Conservation (phyloP, 805 yeast genomes). For the Starmerella vaccinii region DNA sequence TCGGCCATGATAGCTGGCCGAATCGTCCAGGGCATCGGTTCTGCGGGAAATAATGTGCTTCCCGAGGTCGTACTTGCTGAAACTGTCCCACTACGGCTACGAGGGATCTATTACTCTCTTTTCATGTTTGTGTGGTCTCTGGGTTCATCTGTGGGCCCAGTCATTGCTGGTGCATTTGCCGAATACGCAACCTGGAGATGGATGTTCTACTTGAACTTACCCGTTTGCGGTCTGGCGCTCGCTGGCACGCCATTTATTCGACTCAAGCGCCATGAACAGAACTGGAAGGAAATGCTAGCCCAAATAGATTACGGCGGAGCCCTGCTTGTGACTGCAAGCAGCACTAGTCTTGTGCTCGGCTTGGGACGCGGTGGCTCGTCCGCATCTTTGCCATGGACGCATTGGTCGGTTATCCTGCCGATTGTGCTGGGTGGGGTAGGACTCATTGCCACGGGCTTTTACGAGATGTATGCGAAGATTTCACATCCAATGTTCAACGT, state of each 20-base stretch:
- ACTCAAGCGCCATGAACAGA: slow-evolving; percentile 27
- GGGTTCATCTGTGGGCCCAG: slow-evolving; percentile 41
- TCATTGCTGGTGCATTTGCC: slow-evolving; percentile 58
- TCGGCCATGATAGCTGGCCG: slow-evolving; percentile 59
- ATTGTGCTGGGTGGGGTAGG: slow-evolving; percentile 39
- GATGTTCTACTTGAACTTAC: slow-evolving; percentile 64
- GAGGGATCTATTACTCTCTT: slow-evolving; percentile 28
- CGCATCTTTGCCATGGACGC: slow-evolving; percentile 40
- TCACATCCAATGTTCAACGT: slow-evolving; percentile 40
- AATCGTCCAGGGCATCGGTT: slow-evolving; percentile 61
- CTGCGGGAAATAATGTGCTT: slow-evolving; percentile 54
- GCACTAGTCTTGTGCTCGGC: slow-evolving; percentile 40
- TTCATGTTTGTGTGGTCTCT: slow-evolving; percentile 29
- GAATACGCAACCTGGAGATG: slow-evolving; percentile 58
- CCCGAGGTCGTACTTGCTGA: slow-evolving; percentile 50
- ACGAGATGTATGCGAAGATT: slow-evolving; percentile 29
- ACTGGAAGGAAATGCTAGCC: slow-evolving; percentile 34
- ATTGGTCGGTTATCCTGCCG: slow-evolving; percentile 43
- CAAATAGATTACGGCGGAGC: slow-evolving; percentile 45
- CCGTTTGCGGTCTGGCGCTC: slow-evolving; percentile 48
- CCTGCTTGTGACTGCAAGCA: slow-evolving; percentile 35
- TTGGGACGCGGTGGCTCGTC: slow-evolving; percentile 47
- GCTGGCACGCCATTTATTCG: slow-evolving; percentile 33
- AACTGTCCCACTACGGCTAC: slow-evolving; percentile 36
- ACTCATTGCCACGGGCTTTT: slow-evolving; percentile 30